Percentiles rank a stretch among this genome's conserved stretches.
Evolutionary conservation across 805 yeast species (phyloP).

Genomic region (Saccharomycopsis fibuligera): DNA sequence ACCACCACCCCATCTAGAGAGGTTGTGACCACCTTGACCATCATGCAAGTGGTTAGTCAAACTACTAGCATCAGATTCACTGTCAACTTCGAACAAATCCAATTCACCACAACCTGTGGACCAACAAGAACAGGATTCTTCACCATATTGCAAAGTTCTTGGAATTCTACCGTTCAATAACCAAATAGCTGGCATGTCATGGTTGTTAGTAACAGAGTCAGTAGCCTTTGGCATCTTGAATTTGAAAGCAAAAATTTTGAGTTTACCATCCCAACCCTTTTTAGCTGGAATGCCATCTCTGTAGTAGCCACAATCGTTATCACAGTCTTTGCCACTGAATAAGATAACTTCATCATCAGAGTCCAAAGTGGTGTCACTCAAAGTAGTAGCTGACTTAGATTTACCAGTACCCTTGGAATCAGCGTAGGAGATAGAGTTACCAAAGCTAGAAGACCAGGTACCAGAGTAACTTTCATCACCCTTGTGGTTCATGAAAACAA

Average conservation of each 20-base stretch:
- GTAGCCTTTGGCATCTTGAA: constrained; percentile 79
- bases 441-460: constrained; percentile 77
- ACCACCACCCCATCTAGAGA: constrained; percentile 56
- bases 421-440: constrained; percentile 85
- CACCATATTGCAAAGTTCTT: constrained; percentile 93
- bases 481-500: constrained; percentile 70
- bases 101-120: constrained; percentile 95
- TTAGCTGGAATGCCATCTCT: constrained; percentile 84
- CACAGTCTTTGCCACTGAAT: constrained; percentile 66
- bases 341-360: constrained; percentile 79
- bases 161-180: constrained; percentile 91
- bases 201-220: constrained; percentile 46
- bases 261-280: constrained; percentile 84
- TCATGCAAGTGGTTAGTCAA: constrained; percentile 78
- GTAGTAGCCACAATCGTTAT: constrained; percentile 73
- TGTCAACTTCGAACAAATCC: constrained; percentile 84
- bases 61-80: constrained; percentile 56
- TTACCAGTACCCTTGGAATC: constrained; percentile 72
- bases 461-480: constrained; percentile 89
- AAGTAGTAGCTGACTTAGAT: constrained; percentile 60
- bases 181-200: constrained; percentile 99
- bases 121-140: constrained; percentile 89
- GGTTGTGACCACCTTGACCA: constrained; percentile 49
- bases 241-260: constrained; percentile 87
- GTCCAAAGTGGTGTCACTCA: constrained; percentile 59